Base-by-base conservation (phyloP, 139 green algal genomes). In the Tetradesmus lagerheimii region DNA sequence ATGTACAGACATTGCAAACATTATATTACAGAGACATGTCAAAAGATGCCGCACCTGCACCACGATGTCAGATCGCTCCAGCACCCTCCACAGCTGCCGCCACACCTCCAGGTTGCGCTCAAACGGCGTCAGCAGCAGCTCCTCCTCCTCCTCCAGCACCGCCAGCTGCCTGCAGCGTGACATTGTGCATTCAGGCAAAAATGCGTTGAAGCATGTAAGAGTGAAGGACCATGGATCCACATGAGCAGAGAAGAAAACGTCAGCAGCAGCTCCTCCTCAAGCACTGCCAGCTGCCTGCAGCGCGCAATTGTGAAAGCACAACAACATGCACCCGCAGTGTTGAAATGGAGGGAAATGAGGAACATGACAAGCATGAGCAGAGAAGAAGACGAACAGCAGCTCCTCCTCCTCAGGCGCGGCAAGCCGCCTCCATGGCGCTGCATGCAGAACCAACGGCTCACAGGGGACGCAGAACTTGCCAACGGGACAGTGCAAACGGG, bases 71-170 rank as follows among this genome's bases (percentile, higher is more conserved):
- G 90, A 96, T 15, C 98, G 93, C 93, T 99, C 98, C 90, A 99
- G 90, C 64, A 99, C 98, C 5, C 98, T 94, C 98, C 98, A 99
- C 85, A 99, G 94, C 97, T 99, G 98, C 27, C 98, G 91, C 98
- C 98, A 99, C 31, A 99, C 97, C 85, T 99, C 97, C 66, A 99
- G 90, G 93, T 99, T 99, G 95, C 99, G 99, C 94, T 99, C 98
- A 94, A 99, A 99, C 4, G 98, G 98, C 29, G 98, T 99, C 79
- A 99, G 91, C 84, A 97, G 83, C 91, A 99, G 90, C 1, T 89
- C 74, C 91, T 98, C 96, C 71, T 98, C 95, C 88, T 98, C 95
- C 93, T 99, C 98, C 80, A 99, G 64, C 35, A 50, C 79, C 0
- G 90, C 91, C 83, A 95, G 86, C 82, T 77, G 66, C 82, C 89